Percentiles rank a stretch among this genome's conserved stretches.
These are phyloP conservation scores for Phytophthora quininea DNA, from an alignment of 352 stramenopile species.

Conservation along the genomic window DNA sequence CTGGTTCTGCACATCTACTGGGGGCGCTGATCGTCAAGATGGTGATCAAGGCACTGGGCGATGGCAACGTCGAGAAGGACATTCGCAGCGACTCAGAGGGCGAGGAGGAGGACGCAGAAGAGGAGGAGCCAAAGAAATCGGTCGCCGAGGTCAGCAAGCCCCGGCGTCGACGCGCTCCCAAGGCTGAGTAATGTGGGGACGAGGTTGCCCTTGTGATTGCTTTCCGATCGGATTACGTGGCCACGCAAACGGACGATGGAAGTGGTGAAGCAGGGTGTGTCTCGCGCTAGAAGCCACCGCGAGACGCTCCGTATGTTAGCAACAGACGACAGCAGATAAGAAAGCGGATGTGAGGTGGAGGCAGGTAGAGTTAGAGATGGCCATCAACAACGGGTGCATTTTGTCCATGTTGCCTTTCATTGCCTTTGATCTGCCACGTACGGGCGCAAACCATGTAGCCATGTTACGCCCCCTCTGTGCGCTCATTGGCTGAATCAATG, in stretches of 20 bases:
- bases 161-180: constrained; percentile 67
- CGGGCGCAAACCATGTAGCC: constrained; percentile 3
- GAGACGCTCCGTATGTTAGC: constrained; percentile 28
- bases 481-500: background rate
- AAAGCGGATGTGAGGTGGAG: constrained; percentile 18
- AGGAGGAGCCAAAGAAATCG: constrained; percentile 26
- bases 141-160: constrained; percentile 35
- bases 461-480: background rate
- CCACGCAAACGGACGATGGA: constrained; percentile 5
- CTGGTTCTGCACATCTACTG: constrained; percentile 80
- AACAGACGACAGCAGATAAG: constrained; percentile 16
- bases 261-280: constrained; percentile 1
- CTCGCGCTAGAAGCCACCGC: constrained; percentile 11
- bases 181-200: constrained; percentile 54
- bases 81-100: constrained; percentile 82
- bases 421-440: background rate
- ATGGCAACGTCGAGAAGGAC: constrained; percentile 81
- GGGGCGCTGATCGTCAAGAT: constrained; percentile 82
- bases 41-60: constrained; percentile 62
- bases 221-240: constrained; percentile 10
- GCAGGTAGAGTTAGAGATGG: constrained; percentile 33
- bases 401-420: too few species aligned
- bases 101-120: constrained; percentile 43
- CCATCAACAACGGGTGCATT: background rate
- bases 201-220: constrained; percentile 22